phyloP scores from a whole-genome alignment of 140 eudicot genomes.

The Stevia rebaudiana region DNA sequence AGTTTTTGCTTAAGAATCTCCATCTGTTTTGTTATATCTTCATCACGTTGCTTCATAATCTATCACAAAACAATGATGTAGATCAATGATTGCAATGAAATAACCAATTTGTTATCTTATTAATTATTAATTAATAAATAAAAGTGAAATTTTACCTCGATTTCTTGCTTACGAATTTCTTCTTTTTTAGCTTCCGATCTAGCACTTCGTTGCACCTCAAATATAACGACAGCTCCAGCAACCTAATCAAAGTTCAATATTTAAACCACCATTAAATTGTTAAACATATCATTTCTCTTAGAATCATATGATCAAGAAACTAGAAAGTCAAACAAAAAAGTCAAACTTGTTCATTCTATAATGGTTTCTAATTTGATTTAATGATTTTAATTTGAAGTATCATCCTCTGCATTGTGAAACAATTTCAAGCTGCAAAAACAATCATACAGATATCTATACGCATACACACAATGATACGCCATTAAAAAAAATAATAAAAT shows the following conservation, averaged over 20 bases:
- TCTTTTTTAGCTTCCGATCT: conserved; percentile 83
- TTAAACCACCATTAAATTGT: background rate
- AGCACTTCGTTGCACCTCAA: conserved; percentile 76
- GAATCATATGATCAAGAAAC: too few relatives aligned
- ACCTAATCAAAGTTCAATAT: conserved; percentile 37
- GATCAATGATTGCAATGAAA: background rate
- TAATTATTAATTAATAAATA: too few relatives aligned
- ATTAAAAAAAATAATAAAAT: too few relatives aligned
- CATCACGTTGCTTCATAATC: conserved; percentile 53
- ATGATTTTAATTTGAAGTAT: too few relatives aligned
- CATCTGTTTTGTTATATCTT: conserved; percentile 44
- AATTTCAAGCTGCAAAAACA: background rate
- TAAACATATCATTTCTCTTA: background rate
- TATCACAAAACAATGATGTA: conserved; percentile 11
- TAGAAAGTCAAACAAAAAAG: too few relatives aligned
- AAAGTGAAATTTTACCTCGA: too few relatives aligned
- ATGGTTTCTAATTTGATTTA: too few relatives aligned
- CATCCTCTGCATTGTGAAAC: too few relatives aligned
- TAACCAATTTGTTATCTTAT: background rate
- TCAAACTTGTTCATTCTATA: too few relatives aligned
- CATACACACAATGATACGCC: too few relatives aligned
- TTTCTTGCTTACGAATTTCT: conserved; percentile 57
- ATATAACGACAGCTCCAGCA: conserved; percentile 55
- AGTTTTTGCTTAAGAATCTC: conserved; percentile 49
- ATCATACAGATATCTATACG: background rate